Percentiles rank a stretch among this genome's conserved stretches.
Conservation (phyloP, 225 moss, liverwort and hornwort species). For the Climacium dendroides region DNA sequence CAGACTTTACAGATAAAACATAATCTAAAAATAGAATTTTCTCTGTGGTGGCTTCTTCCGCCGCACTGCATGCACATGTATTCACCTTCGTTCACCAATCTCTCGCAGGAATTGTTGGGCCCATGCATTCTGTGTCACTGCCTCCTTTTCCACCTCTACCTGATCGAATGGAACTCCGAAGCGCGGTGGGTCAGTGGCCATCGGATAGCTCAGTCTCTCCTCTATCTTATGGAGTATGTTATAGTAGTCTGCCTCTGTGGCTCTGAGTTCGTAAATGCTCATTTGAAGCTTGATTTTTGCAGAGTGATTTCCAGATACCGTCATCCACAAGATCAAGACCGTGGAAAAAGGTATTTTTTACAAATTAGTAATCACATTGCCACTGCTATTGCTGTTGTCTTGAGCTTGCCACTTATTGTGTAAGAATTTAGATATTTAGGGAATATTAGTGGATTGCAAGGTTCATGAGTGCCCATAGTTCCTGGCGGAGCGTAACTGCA, state of each 20-base stretch:
- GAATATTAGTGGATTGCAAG: not conserved
- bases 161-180: no score
- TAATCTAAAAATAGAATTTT: no score
- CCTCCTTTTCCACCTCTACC: no score
- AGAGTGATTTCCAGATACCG: conserved; percentile 65
- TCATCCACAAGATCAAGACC: conserved; percentile 72
- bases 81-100: no score
- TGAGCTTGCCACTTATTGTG: not conserved
- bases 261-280: not conserved
- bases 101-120: no score
- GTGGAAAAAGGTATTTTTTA: conserved; percentile 72
- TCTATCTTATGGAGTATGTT: not conserved
- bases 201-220: no score
- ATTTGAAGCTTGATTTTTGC: conserved; percentile 1
- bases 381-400: not conserved
- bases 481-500: not conserved
- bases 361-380: not conserved
- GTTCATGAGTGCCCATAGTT: not conserved
- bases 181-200: no score
- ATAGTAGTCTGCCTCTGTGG: not conserved
- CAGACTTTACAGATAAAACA: no score
- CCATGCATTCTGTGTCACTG: no score
- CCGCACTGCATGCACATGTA: no score
- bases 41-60: no score
- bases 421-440: not conserved